Evolutionary conservation across 306 rosid genomes (phyloP).

Genomic region (Castanea crenata): DNA sequence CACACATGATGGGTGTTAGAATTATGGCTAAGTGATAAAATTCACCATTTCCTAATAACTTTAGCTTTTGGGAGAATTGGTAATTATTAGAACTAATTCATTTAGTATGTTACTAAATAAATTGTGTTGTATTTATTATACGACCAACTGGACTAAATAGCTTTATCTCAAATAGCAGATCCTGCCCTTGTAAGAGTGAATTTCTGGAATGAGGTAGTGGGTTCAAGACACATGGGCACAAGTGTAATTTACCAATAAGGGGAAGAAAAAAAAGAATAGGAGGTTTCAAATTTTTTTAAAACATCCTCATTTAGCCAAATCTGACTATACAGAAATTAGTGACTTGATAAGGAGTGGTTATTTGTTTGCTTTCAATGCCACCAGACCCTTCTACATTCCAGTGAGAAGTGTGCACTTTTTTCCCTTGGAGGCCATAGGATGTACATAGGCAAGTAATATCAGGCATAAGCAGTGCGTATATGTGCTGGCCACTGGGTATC

Average conservation of each 20-base stretch:
- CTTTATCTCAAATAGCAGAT: background rate
- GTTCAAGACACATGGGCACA: too few species aligned
- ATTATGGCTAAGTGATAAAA: too few species aligned
- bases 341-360: background rate
- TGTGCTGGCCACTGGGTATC: background rate
- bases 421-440: background rate
- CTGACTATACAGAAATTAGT: background rate
- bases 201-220: too few species aligned
- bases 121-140: background rate
- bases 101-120: constrained; percentile 2
- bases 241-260: too few species aligned
- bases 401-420: background rate
- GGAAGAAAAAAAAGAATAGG: background rate
- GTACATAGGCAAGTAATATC: background rate
- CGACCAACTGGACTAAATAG: background rate
- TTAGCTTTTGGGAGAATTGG: too few species aligned
- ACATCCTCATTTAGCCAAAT: background rate
- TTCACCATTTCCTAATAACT: too few species aligned
- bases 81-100: background rate
- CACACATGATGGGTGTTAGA: too few species aligned
- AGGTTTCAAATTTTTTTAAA: background rate
- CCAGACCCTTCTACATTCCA: background rate
- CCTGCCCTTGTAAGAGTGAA: too few species aligned
- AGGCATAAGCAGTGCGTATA: background rate
- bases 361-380: background rate